Base-by-base conservation (phyloP, 1,139 yeast genomes). In the Candida sp. region DNA sequence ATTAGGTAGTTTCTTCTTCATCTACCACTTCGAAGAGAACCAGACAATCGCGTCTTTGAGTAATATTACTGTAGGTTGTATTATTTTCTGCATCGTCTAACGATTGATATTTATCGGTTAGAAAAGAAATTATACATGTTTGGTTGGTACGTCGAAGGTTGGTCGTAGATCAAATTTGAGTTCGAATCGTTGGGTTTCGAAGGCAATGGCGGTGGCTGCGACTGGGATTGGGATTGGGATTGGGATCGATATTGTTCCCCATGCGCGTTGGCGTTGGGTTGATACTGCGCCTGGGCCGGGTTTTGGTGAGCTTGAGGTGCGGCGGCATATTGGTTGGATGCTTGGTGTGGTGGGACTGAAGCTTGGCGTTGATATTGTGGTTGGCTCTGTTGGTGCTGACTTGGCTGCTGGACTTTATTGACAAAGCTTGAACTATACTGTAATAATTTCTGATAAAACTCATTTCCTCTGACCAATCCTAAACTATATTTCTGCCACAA, bases 391-490 rank as follows among this genome's bases (percentile, higher is more conserved):
- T 52, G 42, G 61, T 63, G 36, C 79, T 5, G 66, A 61, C 3
- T 61, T 53, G 2, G 30, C 15, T 27, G 30, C 27, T 37, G 23
- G 12, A 15, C 34, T 35, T 38, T 22, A 27, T 37, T 33, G 21
- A 32, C 19, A 23, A 22, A 29, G 11, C 29, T 32, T 15, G 81
- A 75, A 12, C 33, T 30, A 52, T 73, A 77, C 11, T 64, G 64
- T 27, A 73, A 60, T 39, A 90, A 64, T 38, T 80, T 77, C 3
- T 67, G 64, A 59, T 91, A 91, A 54, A 89, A 87, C 9, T 66
- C 73, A 11, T 63, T 57, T 0, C 96, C 96, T 50, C 79, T 81
- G 9, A 64, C 61, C 44, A 81, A 62, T 2, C 95, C 96, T 7
- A 66, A 66, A 15, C 70, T 65, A 51, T 84, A 84, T 27, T 75